Conservation (phyloP, 1,284 basidiomycete genomes). For the Rhizopogon parksii region DNA sequence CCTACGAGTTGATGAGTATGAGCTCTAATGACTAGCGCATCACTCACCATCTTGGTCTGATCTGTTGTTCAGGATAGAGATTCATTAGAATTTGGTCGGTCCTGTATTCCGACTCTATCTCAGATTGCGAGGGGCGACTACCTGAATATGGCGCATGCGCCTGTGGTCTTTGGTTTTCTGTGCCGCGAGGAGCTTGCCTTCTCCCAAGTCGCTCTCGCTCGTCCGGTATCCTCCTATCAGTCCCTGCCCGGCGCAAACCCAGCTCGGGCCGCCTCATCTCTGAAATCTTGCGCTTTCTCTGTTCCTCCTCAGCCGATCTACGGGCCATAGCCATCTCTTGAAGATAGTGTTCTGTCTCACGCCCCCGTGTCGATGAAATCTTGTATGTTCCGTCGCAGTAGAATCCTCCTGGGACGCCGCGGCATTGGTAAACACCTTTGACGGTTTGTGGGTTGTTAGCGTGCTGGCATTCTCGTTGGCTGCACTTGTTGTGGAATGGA, state of each 20-base stretch:
- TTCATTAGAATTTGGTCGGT: constrained; percentile 30
- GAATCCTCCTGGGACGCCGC: constrained; percentile 27
- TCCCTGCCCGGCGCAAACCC: constrained; percentile 11
- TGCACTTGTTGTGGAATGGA: constrained; percentile 36
- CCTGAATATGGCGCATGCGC: constrained; percentile 7
- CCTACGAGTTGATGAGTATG: constrained; percentile 11
- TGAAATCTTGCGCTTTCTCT: constrained; percentile 23
- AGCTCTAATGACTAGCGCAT: not conserved
- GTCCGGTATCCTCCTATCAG: constrained; percentile 11
- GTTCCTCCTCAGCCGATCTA: constrained; percentile 22
- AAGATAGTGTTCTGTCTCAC: constrained; percentile 28
- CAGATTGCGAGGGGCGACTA: constrained; percentile 20
- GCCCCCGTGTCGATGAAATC: constrained; percentile 28
- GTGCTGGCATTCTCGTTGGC: constrained; percentile 25
- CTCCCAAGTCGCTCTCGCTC: constrained; percentile 6
- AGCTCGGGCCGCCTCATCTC: constrained; percentile 22
- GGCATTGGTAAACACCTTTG: constrained; percentile 31
- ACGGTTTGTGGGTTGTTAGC: constrained; percentile 32
- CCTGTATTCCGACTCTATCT: constrained; percentile 27
- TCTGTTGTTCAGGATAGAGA: constrained; percentile 27
- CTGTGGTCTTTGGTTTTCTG: constrained; percentile 16
- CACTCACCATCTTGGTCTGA: constrained; percentile 28
- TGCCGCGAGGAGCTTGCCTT: constrained; percentile 11
- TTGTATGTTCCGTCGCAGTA: constrained; percentile 33
- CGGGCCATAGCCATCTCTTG: constrained; percentile 22